Evolutionary conservation across 2,329 filamentous ascomycete genomes (phyloP), one percentile per base, ranked within the genome.

Genomic region (Nemania sp.): DNA sequence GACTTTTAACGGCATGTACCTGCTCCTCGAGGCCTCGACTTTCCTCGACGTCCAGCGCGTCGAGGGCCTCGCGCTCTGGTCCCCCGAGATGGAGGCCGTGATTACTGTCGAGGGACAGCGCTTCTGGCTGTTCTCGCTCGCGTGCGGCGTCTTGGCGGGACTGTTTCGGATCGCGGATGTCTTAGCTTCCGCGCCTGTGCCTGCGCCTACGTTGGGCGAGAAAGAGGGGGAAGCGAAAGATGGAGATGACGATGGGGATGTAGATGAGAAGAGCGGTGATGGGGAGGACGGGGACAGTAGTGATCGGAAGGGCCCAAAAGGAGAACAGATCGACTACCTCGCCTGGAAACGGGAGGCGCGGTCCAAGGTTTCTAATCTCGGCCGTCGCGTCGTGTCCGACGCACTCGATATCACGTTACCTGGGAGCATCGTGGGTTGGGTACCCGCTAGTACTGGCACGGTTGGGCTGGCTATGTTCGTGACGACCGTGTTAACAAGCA

Each of bases 61-160:
- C 20, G 73, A 79, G 49, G 81, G 80, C 61, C 70, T 88, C 69
- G 80, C 85, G 54, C 77, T 87, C 13, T 89, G 90, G 80, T 85
- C 84, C 0, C 73, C 84, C 0, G 84, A 82, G 43, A 75, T 81
- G 77, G 84, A 84, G 18, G 72, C 73, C n/a, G 73, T 70, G 27
- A 73, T 91, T 3, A 82, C 87, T 53, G 68, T 85, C 24, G 89
- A 93, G 79, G 87, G 87, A 0, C 88, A 92, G 79, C 85, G 88
- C 60, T 89, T 91, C 78, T 94, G 92, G 92, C 86, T 93, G 70
- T 87, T 89, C 45, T 85, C 86, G 0, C 80, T 93, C 24, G 80
- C 80, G 11, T 85, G 86, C 66, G 87, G 85, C 0, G 79, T 87
- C 0, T 49, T 85, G 2, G 74, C 82, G 26, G 80, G 82, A 1